A percentile compares a stretch with the other conserved stretches of the same genome.
phyloP scores from a whole-genome alignment of 495 filamentous ascomycete species.

The Cudoniella acicularis region DNA sequence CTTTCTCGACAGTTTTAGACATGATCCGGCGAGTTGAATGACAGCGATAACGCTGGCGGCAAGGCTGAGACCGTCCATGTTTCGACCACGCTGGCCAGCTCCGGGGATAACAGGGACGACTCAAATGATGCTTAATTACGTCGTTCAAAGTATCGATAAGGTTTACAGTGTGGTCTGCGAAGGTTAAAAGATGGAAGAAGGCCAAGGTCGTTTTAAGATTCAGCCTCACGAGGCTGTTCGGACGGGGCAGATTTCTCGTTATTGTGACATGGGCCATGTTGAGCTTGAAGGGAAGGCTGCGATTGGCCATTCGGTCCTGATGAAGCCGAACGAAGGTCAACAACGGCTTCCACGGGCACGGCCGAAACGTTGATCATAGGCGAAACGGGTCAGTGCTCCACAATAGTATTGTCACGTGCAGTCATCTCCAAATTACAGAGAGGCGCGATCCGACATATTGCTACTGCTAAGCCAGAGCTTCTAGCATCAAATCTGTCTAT shows the following conservation, averaged over 20 bases:
- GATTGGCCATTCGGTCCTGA: background rate
- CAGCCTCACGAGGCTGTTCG: slow-evolving; percentile 6
- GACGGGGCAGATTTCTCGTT: background rate
- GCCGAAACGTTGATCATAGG: no score
- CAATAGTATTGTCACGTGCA: no score
- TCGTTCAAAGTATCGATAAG: background rate
- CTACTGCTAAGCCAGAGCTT: no score
- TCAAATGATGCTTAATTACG: background rate
- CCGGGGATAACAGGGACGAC: background rate
- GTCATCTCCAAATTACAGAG: no score
- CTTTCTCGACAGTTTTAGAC: slow-evolving; percentile 6
- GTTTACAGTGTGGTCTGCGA: background rate
- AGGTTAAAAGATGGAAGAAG: background rate
- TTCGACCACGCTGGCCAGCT: slow-evolving; percentile 6
- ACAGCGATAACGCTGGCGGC: slow-evolving; percentile 11
- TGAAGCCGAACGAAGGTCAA: background rate
- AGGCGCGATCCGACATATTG: no score
- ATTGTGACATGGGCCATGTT: background rate
- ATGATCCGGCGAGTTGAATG: slow-evolving; percentile 11
- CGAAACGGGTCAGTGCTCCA: no score
- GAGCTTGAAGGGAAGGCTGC: background rate
- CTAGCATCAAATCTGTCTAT: no score
- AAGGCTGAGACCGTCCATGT: slow-evolving; percentile 11
- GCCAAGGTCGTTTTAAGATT: background rate
- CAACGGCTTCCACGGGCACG: no score